Percentiles rank a stretch among this genome's conserved stretches.
Evolutionary conservation across 2,329 filamentous ascomycete genomes (phyloP).

Genomic region (Talaromyces pinophilus): DNA sequence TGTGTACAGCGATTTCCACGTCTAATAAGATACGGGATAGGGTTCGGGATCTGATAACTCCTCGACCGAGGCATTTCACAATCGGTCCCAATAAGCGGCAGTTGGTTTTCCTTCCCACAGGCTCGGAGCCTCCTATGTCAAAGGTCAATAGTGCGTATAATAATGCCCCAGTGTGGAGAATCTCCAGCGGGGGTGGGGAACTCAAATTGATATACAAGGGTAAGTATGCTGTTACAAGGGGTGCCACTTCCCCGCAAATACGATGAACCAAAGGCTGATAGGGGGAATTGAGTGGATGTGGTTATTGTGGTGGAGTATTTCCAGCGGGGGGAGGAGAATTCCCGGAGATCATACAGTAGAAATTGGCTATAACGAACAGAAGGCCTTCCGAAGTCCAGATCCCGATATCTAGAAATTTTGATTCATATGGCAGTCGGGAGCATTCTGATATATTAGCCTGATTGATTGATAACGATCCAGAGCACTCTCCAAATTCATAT

Average conservation of each 20-base stretch:
- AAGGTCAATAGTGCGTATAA: neutral
- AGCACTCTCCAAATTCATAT: no score
- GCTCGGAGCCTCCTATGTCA: neutral
- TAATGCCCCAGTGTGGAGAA: neutral
- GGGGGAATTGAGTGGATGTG: neutral
- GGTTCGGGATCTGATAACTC: neutral
- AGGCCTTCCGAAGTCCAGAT: no score
- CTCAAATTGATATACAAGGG: neutral
- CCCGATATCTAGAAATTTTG: no score
- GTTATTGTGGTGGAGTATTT: neutral
- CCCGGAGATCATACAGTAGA: neutral
- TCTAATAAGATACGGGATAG: neutral
- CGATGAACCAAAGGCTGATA: neutral
- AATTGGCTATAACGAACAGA: no score
- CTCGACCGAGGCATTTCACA: neutral
- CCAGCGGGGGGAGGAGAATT: neutral
- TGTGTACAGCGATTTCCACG: no score
- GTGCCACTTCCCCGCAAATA: neutral
- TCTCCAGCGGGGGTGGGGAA: neutral
- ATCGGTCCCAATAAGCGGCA: neutral
- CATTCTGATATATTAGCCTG: no score
- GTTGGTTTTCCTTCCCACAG: neutral
- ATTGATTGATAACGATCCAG: no score
- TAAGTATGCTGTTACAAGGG: neutral
- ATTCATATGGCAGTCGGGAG: no score